Percentiles rank a stretch among this genome's conserved stretches.
Conservation (phyloP, 768 basidiomycete species). For the Phylloporus arenicola region DNA sequence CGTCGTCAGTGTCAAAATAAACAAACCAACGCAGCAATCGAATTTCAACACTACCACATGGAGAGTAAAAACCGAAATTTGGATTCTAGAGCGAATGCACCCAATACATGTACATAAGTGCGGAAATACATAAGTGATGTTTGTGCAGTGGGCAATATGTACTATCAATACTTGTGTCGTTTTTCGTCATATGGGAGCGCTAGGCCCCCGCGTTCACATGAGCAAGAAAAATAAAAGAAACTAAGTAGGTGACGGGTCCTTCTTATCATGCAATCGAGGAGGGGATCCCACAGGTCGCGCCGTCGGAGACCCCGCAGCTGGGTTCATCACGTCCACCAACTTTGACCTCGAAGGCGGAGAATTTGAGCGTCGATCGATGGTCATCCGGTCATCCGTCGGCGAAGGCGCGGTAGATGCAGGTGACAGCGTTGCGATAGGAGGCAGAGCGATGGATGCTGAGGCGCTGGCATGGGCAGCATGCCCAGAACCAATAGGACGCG, state of each 20-base stretch:
- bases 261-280: conserved; percentile 35
- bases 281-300: conserved; percentile 54
- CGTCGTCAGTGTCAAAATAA: background rate
- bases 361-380: conserved; percentile 36
- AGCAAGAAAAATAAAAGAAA: conserved; percentile 11
- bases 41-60: background rate
- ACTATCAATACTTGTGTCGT: background rate
- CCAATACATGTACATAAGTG: conserved; percentile 25
- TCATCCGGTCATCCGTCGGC: conserved; percentile 39
- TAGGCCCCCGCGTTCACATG: conserved; percentile 1
- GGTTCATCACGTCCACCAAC: conserved; percentile 47
- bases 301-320: conserved; percentile 45
- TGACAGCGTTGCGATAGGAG: conserved; percentile 66
- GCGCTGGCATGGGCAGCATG: conserved; percentile 41
- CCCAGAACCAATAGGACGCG: conserved; percentile 60
- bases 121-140: conserved; percentile 24
- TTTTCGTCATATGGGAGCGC: conserved; percentile 11
- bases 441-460: conserved; percentile 52
- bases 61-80: background rate
- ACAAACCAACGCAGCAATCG: background rate
- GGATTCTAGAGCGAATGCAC: conserved; percentile 16
- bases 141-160: conserved; percentile 18
- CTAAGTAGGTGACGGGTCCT: conserved; percentile 25
- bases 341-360: conserved; percentile 52
- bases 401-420: conserved; percentile 55